Evolutionary conservation across 2,329 filamentous ascomycete genomes (phyloP).

Genomic region (Cladophialophora immunda): DNA sequence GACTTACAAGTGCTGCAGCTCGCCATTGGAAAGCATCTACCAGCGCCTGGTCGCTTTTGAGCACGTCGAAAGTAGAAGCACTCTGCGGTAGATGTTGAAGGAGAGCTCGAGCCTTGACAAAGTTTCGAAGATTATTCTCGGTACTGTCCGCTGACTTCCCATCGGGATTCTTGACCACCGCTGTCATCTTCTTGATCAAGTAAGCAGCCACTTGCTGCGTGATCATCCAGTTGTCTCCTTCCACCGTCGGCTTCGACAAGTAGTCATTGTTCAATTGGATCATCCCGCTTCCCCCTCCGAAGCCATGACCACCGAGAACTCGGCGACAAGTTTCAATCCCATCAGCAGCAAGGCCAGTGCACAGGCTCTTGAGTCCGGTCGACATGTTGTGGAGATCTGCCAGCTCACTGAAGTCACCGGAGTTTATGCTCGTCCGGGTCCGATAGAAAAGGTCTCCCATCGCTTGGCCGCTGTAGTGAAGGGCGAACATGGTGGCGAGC

Average conservation of each 20-base stretch:
- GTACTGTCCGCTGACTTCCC: not conserved
- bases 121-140: too few relatives aligned
- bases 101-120: too few relatives aligned
- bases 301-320: slow-evolving; percentile 73
- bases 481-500: slow-evolving; percentile 60
- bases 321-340: slow-evolving; percentile 77
- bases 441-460: slow-evolving; percentile 57
- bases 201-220: slow-evolving; percentile 80
- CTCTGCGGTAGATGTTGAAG: too few relatives aligned
- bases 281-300: slow-evolving; percentile 60
- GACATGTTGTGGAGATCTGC: slow-evolving; percentile 79
- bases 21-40: too few relatives aligned
- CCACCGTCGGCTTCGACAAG: slow-evolving; percentile 74
- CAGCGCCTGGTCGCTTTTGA: too few relatives aligned
- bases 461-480: slow-evolving; percentile 53
- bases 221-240: slow-evolving; percentile 83
- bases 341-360: slow-evolving; percentile 74
- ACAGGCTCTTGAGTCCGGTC: slow-evolving; percentile 76
- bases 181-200: slow-evolving; percentile 67
- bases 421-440: slow-evolving; percentile 51
- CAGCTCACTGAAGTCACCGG: slow-evolving; percentile 61
- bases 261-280: slow-evolving; percentile 76
- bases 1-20: too few relatives aligned
- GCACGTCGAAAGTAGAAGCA: too few relatives aligned
- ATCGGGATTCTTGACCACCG: slow-evolving; percentile 38